phyloP scores from a whole-genome alignment of 495 filamentous ascomycete species.

The Aspergillus bertholletiae region DNA sequence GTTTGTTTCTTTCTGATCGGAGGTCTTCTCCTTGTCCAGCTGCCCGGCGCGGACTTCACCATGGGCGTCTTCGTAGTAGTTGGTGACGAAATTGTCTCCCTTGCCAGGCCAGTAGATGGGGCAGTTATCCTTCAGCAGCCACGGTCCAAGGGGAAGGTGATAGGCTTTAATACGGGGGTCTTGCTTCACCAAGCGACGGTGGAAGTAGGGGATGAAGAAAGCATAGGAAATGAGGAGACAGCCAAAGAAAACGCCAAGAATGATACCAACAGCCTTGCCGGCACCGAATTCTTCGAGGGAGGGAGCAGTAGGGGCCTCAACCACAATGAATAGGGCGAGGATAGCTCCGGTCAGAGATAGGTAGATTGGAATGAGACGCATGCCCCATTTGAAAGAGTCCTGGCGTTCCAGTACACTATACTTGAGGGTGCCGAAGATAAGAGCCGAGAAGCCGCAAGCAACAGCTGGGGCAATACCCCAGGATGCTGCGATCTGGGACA shows the following conservation, averaged over 20 bases:
- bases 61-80: constrained; percentile 46
- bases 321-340: constrained; percentile 60
- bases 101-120: constrained; percentile 47
- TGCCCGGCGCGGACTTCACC: constrained; percentile 23
- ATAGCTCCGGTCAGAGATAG: constrained; percentile 58
- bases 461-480: constrained; percentile 63
- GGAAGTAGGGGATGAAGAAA: constrained; percentile 63
- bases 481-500: constrained; percentile 57
- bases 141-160: constrained; percentile 54
- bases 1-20: constrained; percentile 55
- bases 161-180: constrained; percentile 57
- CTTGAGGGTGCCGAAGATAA: constrained; percentile 64
- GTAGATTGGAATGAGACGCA: constrained; percentile 58
- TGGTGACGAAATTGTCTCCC: constrained; percentile 40
- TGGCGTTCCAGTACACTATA: constrained; percentile 56
- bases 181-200: constrained; percentile 52
- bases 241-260: constrained; percentile 55
- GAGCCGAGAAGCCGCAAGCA: constrained; percentile 53
- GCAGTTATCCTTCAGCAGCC: constrained; percentile 42
- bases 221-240: constrained; percentile 47
- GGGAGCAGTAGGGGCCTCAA: constrained; percentile 31
- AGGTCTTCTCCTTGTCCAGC: constrained; percentile 3
- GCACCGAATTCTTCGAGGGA: constrained; percentile 45
- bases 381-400: constrained; percentile 54
- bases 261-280: constrained; percentile 50